Evolutionary conservation across 2,329 filamentous ascomycete species (phyloP), one percentile per base, ranked within the genome.

Genomic region (Talaromyces pinophilus): DNA sequence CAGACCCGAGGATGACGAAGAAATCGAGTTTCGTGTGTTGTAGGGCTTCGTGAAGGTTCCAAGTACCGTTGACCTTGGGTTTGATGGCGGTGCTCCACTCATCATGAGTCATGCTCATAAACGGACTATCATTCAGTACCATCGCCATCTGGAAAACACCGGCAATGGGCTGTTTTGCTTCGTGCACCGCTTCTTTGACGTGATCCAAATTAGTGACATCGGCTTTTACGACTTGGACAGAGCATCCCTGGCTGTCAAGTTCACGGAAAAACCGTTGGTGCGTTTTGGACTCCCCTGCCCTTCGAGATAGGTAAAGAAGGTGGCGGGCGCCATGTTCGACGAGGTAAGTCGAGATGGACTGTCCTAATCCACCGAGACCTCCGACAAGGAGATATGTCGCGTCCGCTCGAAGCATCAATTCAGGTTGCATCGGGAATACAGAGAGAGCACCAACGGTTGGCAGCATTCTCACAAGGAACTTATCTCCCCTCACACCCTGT

Each of bases 311-410:
- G 59, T 86, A 84, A 2, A 82, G 80, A 6, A 88, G 63, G 64
- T 85, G 73, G 11, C 76, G 80, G 0, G 81, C 86, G 1, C 86
- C 86, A 8, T 81, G 78, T 15, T 73, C 70, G 25, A 78, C 76
- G 48, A 88, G 77, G 52, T 84, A 78, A 55, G 79, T 74, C 0
- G 83, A 81, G 38, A 88, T 81, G 68, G 80, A 80, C 22, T 80
- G 79, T 0, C 86, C 86, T 1, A 88, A 77, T 2, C 86, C 86
- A 5, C 86, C 85, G 0, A 87, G 76, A 0, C 85, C 85, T 11
- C 86, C 86, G 2, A 81, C 80, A 1, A 88, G 73, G 2, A 88
- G 67, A 66, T 88, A 88, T 0, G 85, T 83, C 1, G 74, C 78
- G 13, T 80, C 70, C 3, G 65, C 63, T 28, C 59, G 25, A 15